These are phyloP conservation scores for Medicago ruthenica DNA, from an alignment of 306 rosid genomes.

Conservation along the genomic window DNA sequence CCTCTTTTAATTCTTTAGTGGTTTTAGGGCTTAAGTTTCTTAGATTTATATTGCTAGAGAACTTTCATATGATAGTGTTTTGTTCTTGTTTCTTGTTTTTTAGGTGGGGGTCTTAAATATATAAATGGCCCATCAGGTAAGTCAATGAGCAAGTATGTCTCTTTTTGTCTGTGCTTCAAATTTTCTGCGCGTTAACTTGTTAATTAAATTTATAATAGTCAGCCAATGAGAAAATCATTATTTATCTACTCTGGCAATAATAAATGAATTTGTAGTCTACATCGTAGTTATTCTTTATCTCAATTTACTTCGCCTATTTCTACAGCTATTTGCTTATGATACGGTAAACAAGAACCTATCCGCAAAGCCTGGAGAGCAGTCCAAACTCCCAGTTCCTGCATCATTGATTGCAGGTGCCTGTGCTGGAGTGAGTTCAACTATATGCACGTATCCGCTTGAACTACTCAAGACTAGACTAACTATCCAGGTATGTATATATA, in stretches of 20 bases:
- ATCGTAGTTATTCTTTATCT: slow-evolving; percentile 33
- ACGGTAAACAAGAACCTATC: slow-evolving; percentile 87
- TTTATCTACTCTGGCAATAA: background rate
- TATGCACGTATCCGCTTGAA: slow-evolving; percentile 91
- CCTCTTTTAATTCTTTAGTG: background rate
- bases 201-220: slow-evolving; percentile 7
- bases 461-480: slow-evolving; percentile 92
- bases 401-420: slow-evolving; percentile 96
- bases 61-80: slow-evolving; percentile 30
- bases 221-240: background rate
- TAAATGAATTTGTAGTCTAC: slow-evolving; percentile 16
- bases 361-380: slow-evolving; percentile 71
- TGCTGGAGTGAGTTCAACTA: slow-evolving; percentile 96
- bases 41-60: background rate
- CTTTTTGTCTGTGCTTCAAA: slow-evolving; percentile 19
- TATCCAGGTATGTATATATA: slow-evolving; percentile 66
- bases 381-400: slow-evolving; percentile 80
- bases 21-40: slow-evolving; percentile 12
- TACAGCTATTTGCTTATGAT: slow-evolving; percentile 94
- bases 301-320: slow-evolving; percentile 36
- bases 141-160: slow-evolving; percentile 33
- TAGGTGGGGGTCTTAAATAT: slow-evolving; percentile 34
- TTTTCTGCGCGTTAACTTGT: slow-evolving; percentile 15
- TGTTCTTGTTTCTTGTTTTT: slow-evolving; percentile 26
- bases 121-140: slow-evolving; percentile 31